Percentiles rank a stretch among this genome's conserved stretches.
Evolutionary conservation across 192 early-diverging fungal genomes (phyloP).

Genomic region (Allomyces macrogynus): DNA sequence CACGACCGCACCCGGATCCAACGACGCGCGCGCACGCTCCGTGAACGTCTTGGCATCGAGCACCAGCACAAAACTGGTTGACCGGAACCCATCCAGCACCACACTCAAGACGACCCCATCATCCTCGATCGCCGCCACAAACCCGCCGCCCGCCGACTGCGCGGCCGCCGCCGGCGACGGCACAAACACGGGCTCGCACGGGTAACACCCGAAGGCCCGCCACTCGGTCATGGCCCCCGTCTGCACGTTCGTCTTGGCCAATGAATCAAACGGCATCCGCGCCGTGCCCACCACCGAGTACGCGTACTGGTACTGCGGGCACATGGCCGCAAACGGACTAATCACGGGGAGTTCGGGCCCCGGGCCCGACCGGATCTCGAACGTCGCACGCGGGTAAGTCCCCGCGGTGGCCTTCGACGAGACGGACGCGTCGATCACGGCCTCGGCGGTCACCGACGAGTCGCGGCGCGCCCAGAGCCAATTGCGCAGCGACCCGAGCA

Average conservation of each 20-base stretch:
- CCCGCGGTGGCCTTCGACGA: background rate
- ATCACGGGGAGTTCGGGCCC: conserved; percentile 9
- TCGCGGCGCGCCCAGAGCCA: background rate
- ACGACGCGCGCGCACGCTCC: conserved; percentile 23
- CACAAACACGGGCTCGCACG: conserved; percentile 34
- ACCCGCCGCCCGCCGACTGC: conserved; percentile 2
- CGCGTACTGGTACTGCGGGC: conserved; percentile 10
- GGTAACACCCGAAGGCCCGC: conserved; percentile 16
- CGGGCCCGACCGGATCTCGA: conserved; percentile 4
- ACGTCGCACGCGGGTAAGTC: background rate
- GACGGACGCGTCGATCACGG: background rate
- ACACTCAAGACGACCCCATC: conserved; percentile 31
- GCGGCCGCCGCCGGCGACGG: conserved; percentile 11
- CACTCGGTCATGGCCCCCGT: conserved; percentile 9
- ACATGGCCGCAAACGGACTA: conserved; percentile 8
- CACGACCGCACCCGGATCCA: conserved; percentile 12
- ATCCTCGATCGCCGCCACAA: conserved; percentile 15
- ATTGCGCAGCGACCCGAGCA: too few species aligned
- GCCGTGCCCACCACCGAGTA: conserved; percentile 14
- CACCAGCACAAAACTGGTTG: conserved; percentile 19
- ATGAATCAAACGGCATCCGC: conserved; percentile 9
- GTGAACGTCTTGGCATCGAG: conserved; percentile 22
- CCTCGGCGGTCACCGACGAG: background rate
- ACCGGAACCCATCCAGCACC: conserved; percentile 16
- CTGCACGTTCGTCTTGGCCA: conserved; percentile 3